Evolutionary conservation across 2,329 filamentous ascomycete genomes (phyloP).

Genomic region (Drechslerella coelobrocha): DNA sequence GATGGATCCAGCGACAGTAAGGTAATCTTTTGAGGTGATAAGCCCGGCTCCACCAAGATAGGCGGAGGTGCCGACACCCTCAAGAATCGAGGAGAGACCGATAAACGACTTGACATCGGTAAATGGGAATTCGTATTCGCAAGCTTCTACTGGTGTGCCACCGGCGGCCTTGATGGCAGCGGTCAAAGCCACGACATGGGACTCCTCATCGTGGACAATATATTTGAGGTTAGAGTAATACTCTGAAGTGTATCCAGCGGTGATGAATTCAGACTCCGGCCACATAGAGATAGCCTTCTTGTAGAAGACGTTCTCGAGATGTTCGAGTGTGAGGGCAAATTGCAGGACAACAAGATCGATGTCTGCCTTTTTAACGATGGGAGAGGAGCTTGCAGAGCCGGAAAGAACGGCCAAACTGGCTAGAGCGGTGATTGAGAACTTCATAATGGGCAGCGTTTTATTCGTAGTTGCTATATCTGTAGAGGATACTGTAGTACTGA

Average conservation of each 20-base stretch:
- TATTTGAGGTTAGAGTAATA: slow-evolving; percentile 68
- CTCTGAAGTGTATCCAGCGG: slow-evolving; percentile 62
- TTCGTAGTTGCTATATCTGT: too few relatives aligned
- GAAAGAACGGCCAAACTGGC: slow-evolving; percentile 17
- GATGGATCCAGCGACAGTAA: slow-evolving; percentile 69
- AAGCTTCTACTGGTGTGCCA: slow-evolving; percentile 63
- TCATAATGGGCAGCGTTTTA: too few relatives aligned
- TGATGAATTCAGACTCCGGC: slow-evolving; percentile 63
- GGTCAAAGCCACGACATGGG: slow-evolving; percentile 67
- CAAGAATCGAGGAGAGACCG: slow-evolving; percentile 64
- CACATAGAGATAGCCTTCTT: slow-evolving; percentile 67
- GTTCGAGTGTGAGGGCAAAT: slow-evolving; percentile 57
- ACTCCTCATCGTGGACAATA: slow-evolving; percentile 66
- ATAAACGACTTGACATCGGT: slow-evolving; percentile 63
- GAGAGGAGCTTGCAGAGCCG: slow-evolving; percentile 14
- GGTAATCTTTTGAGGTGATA: slow-evolving; percentile 66
- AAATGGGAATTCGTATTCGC: slow-evolving; percentile 66
- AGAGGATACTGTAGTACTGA: too few relatives aligned
- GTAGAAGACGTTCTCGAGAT: slow-evolving; percentile 71
- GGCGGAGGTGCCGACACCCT: slow-evolving; percentile 67
- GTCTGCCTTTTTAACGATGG: slow-evolving; percentile 29
- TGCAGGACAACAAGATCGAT: slow-evolving; percentile 28
- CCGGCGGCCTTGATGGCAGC: slow-evolving; percentile 61
- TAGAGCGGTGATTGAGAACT: slow-evolving; percentile 41
- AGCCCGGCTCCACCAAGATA: slow-evolving; percentile 69